Conservation (phyloP, 1,284 basidiomycete species). For the Microbotryum intermedium region DNA sequence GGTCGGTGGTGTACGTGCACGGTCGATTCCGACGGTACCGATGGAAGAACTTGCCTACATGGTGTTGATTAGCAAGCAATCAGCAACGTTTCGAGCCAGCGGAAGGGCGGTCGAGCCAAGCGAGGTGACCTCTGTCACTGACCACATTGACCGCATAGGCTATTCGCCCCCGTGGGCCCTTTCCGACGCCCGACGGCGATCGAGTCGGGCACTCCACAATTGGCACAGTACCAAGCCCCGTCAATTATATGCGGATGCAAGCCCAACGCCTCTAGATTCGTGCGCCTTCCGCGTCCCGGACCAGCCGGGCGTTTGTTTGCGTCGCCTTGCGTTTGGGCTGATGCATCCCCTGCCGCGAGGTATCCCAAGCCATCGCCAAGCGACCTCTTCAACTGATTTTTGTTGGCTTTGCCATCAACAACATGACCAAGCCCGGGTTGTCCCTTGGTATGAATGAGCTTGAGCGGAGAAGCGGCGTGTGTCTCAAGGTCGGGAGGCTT, state of each 20-base stretch:
- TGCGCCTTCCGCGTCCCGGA: too few species aligned
- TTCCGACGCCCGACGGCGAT: constrained; percentile 75
- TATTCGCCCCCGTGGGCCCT: constrained; percentile 80
- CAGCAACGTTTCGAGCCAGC: not conserved
- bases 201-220: constrained; percentile 72
- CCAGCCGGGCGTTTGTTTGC: constrained; percentile 1
- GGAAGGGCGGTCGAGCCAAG: not conserved
- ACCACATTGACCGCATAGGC: constrained; percentile 86
- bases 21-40: constrained; percentile 61
- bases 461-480: constrained; percentile 6
- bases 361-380: not conserved
- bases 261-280: constrained; percentile 8
- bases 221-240: constrained; percentile 84
- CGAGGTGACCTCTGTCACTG: constrained; percentile 39
- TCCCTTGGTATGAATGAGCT: constrained; percentile 2
- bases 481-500: constrained; percentile 16
- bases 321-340: not conserved
- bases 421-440: not conserved
- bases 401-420: not conserved
- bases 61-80: not conserved
- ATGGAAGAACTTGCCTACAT: constrained; percentile 74
- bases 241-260: constrained; percentile 65
- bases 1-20: constrained; percentile 57
- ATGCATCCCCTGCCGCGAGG: not conserved
- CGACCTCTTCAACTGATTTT: constrained; percentile 2